A percentile compares a stretch with the other conserved stretches of the same genome.
These are phyloP conservation scores for Pharus latifolius DNA, from an alignment of 176 grass and related monocot species.

Conservation along the genomic window DNA sequence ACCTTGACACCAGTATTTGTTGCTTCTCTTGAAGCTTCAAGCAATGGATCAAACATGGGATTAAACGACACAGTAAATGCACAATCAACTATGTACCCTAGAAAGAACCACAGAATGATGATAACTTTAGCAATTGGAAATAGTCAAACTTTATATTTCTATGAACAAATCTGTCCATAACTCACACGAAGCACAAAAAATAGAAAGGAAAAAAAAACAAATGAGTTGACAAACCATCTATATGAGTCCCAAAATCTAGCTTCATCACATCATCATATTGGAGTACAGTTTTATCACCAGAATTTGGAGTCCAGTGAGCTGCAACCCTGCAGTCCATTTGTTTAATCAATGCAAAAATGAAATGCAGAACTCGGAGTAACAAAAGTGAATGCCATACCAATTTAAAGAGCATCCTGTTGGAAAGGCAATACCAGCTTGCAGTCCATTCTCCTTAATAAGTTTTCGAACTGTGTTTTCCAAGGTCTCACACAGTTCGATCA, in stretches of 20 bases:
- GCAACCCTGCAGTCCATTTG: conserved; percentile 58
- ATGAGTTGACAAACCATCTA: conserved; percentile 61
- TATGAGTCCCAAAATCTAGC: conserved; percentile 95
- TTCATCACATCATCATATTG: conserved; percentile 99
- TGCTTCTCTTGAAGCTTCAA: conserved; percentile 88
- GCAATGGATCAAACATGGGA: conserved; percentile 96
- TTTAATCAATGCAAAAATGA: neutral
- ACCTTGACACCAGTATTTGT: conserved; percentile 95
- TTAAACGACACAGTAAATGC: conserved; percentile 98
- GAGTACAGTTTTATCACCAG: conserved; percentile 72
- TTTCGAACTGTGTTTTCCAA: conserved; percentile 47
- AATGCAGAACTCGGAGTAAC: neutral
- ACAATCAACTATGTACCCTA: conserved; percentile 86
- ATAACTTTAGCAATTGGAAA: neutral
- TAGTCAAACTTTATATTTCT: neutral
- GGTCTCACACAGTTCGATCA: conserved; percentile 79
- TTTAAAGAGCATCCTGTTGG: conserved; percentile 59
- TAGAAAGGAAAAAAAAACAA: neutral
- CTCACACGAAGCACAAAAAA: conserved; percentile 15
- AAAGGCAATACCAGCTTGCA: conserved; percentile 56
- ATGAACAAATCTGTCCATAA: neutral
- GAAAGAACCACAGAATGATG: conserved; percentile 3
- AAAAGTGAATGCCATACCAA: conserved; percentile 19
- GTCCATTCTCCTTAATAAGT: conserved; percentile 54
- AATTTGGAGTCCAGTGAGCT: conserved; percentile 97